These are phyloP conservation scores for Tetrapisispora taiwanensis DNA, from an alignment of 805 yeast species.

Conservation along the genomic window DNA sequence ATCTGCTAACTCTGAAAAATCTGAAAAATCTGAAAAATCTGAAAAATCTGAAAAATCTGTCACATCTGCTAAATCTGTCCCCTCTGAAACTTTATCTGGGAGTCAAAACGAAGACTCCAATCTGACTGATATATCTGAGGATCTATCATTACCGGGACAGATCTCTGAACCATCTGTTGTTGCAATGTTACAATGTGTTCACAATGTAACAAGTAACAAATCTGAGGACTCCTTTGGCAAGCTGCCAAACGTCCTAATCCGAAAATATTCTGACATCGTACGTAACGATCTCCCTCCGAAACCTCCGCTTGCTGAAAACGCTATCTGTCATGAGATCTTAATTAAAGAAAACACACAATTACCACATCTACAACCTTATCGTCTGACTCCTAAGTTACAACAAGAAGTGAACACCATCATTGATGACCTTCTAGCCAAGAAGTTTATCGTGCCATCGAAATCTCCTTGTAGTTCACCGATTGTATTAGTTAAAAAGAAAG, in stretches of 20 bases:
- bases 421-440: slow-evolving; percentile 6
- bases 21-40: background rate
- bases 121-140: background rate
- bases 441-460: slow-evolving; percentile 6
- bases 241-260: background rate
- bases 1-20: background rate
- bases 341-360: slow-evolving; percentile 3
- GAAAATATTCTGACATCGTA: background rate
- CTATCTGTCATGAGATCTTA: background rate
- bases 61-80: background rate
- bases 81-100: background rate
- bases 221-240: background rate
- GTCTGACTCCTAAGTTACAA: slow-evolving; percentile 9
- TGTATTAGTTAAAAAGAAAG: slow-evolving; percentile 10
- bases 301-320: too few species aligned
- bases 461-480: slow-evolving; percentile 11
- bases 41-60: background rate
- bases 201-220: background rate
- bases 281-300: background rate
- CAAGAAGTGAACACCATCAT: slow-evolving; percentile 1
- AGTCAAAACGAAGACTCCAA: background rate
- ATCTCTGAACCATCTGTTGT: background rate
- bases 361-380: slow-evolving; percentile 9
- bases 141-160: background rate
- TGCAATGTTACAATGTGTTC: background rate